phyloP scores from a whole-genome alignment of 2,329 filamentous ascomycete species.

The Penicillium nordicum region DNA sequence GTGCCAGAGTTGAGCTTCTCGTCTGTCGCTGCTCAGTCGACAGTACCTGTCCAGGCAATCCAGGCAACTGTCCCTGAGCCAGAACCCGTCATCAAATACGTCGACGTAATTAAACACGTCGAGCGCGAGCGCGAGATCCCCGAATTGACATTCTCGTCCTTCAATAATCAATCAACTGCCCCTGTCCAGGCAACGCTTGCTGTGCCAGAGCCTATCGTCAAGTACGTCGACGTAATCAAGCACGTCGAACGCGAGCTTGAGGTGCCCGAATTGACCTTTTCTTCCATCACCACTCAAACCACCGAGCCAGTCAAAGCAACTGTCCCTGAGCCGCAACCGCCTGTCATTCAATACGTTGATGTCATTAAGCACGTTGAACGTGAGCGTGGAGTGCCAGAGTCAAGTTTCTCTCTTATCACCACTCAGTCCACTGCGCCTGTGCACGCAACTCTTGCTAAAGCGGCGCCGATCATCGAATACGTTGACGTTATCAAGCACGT shows the following conservation, averaged over 20 bases:
- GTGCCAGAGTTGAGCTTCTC: conserved; percentile 31
- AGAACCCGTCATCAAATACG: conserved; percentile 13
- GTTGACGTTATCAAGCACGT: conserved; percentile 7
- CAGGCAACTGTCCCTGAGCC: conserved; percentile 11
- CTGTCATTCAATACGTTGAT: background rate
- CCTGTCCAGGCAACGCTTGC: conserved; percentile 22
- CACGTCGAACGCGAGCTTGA: conserved; percentile 14
- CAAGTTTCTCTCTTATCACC: conserved; percentile 31
- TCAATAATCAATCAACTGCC: conserved; percentile 27
- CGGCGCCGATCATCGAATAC: conserved; percentile 14
- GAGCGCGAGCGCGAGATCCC: conserved; percentile 10
- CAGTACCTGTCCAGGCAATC: conserved; percentile 19
- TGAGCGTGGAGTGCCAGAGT: conserved; percentile 11
- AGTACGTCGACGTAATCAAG: conserved; percentile 9
- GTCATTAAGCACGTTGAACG: conserved; percentile 8
- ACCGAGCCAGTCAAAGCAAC: conserved; percentile 24
- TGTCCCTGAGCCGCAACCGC: conserved; percentile 17
- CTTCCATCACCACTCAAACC: conserved; percentile 28
- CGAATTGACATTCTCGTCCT: conserved; percentile 29
- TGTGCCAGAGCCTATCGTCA: conserved; percentile 16
- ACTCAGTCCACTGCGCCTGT: conserved; percentile 28
- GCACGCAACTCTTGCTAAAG: conserved; percentile 17
- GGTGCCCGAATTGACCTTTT: conserved; percentile 25
- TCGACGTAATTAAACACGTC: conserved; percentile 10
- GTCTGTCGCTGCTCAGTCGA: conserved; percentile 31